Evolutionary conservation across 208 protist genomes (phyloP).

Genomic region (Crithidia brevicula): DNA sequence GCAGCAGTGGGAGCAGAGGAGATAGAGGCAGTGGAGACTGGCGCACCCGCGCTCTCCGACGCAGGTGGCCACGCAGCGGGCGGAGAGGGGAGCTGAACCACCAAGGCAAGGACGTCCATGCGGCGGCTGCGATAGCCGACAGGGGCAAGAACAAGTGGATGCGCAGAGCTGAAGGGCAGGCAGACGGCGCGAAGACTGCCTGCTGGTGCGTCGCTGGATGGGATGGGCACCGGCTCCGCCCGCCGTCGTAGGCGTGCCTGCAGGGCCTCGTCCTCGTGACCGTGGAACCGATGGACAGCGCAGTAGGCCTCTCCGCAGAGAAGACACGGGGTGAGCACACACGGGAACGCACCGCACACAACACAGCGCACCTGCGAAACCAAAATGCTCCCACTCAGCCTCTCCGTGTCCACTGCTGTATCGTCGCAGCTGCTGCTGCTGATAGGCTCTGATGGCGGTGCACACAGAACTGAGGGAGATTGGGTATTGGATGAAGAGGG

Average conservation of each 20-base stretch:
- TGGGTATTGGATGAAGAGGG: slow-evolving; percentile 4
- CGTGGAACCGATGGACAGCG: slow-evolving; percentile 70
- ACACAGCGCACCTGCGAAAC: slow-evolving; percentile 17
- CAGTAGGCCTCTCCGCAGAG: slow-evolving; percentile 51
- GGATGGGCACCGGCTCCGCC: neutral
- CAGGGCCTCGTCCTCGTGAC: slow-evolving; percentile 37
- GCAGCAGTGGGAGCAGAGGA: neutral
- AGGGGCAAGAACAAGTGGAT: slow-evolving; percentile 46
- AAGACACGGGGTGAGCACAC: slow-evolving; percentile 53
- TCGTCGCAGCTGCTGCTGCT: neutral
- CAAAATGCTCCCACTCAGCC: neutral
- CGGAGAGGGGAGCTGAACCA: neutral
- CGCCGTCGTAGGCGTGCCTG: slow-evolving; percentile 7
- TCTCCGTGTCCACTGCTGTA: no score
- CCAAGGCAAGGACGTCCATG: slow-evolving; percentile 29
- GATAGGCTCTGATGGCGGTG: slow-evolving; percentile 1
- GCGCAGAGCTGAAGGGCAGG: slow-evolving; percentile 26
- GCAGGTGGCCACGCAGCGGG: neutral
- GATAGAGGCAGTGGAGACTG: neutral
- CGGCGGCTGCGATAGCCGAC: slow-evolving; percentile 48
- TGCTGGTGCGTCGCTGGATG: neutral
- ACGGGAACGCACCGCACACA: slow-evolving; percentile 36
- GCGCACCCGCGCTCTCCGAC: neutral
- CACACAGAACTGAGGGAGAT: slow-evolving; percentile 9
- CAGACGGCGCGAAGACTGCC: slow-evolving; percentile 18